Conservation (phyloP, 345 rosid genomes). For the Eucalyptus fibrosa region DNA sequence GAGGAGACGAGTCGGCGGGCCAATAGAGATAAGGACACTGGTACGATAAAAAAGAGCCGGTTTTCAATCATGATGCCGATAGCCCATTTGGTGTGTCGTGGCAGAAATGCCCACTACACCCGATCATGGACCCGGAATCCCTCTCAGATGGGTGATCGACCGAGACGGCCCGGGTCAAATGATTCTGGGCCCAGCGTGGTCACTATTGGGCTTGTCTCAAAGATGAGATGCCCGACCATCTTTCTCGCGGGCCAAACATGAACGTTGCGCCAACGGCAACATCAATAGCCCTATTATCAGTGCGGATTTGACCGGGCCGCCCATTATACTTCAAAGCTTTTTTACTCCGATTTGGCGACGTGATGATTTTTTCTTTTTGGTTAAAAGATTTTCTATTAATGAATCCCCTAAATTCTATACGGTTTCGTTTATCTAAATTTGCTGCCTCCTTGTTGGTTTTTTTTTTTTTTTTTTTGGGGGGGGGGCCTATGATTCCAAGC, state of each 20-base stretch:
- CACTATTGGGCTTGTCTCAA: background rate
- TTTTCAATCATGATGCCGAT: background rate
- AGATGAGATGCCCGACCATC: background rate
- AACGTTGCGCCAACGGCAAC: too few species aligned
- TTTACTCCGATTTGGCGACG: background rate
- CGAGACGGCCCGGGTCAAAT: background rate
- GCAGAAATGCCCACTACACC: background rate
- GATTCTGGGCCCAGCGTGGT: background rate
- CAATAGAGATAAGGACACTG: background rate
- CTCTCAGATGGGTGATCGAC: background rate
- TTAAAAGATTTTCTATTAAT: background rate
- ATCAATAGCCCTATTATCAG: too few species aligned
- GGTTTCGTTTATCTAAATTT: background rate
- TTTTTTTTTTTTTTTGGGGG: too few species aligned
- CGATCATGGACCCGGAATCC: background rate
- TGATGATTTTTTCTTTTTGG: rapidly evolving
- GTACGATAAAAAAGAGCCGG: background rate
- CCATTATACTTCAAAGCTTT: background rate
- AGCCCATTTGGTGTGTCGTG: background rate
- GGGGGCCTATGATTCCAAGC: background rate
- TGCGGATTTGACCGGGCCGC: background rate
- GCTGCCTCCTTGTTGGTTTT: background rate
- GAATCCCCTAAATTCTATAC: background rate
- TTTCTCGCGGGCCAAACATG: background rate
- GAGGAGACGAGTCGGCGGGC: too few species aligned